Evolutionary conservation across 139 green algal species (phyloP).

Genomic region (Microglena sp.): DNA sequence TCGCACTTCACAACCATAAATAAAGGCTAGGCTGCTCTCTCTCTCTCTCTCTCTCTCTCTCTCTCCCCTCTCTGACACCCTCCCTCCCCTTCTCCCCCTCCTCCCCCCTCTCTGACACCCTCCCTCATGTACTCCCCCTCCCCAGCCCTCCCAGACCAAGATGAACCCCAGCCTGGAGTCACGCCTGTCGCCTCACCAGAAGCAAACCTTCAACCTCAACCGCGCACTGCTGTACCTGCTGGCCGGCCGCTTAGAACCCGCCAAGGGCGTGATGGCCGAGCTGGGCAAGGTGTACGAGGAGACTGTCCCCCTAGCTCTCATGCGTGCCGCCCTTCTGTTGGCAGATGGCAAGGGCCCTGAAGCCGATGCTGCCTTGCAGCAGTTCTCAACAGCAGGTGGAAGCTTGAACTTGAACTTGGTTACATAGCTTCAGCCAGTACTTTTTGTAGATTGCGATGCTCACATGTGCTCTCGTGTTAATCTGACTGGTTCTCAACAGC

Average conservation of each 20-base stretch:
- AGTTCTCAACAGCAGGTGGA: slow-evolving; percentile 3
- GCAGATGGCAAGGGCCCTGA: slow-evolving; percentile 38
- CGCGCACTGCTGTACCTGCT: slow-evolving; percentile 54
- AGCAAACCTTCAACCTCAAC: slow-evolving; percentile 58
- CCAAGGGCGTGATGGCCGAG: slow-evolving; percentile 29
- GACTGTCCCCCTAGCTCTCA: slow-evolving; percentile 21
- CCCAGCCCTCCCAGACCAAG: slow-evolving; percentile 18
- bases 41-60: too few relatives aligned
- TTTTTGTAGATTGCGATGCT: too few relatives aligned
- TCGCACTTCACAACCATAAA: too few relatives aligned
- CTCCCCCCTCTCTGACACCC: too few relatives aligned
- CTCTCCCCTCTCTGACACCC: too few relatives aligned
- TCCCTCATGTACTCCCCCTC: too few relatives aligned
- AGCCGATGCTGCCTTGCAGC: slow-evolving; percentile 43
- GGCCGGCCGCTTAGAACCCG: slow-evolving; percentile 38
- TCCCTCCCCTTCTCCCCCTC: too few relatives aligned
- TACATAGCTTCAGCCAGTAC: too few relatives aligned
- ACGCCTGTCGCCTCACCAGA: slow-evolving; percentile 56
- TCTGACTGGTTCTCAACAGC: too few relatives aligned
- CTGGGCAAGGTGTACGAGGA: slow-evolving; percentile 21
- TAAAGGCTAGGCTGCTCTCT: too few relatives aligned
- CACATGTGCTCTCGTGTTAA: neutral
- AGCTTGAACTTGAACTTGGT: too few relatives aligned
- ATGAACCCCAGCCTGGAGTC: slow-evolving; percentile 37
- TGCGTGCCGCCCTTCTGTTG: slow-evolving; percentile 52